phyloP scores from a whole-genome alignment of 73 alveolate genomes.

The Uronychia binucleata region DNA sequence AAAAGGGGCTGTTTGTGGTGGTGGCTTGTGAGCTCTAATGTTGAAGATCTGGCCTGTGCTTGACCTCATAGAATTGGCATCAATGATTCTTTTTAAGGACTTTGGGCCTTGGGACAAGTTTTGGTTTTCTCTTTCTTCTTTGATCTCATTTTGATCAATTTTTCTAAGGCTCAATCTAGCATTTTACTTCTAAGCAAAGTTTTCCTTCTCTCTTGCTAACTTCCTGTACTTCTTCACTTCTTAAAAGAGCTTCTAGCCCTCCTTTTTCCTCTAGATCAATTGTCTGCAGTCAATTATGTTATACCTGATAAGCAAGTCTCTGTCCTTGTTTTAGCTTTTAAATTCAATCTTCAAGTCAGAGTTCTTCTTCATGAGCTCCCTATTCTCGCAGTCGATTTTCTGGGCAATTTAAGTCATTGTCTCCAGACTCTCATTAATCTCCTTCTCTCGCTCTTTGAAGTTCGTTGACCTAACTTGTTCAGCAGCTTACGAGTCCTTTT shows the following conservation, averaged over 20 bases:
- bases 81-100: too few relatives aligned
- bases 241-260: constrained; percentile 35
- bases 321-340: constrained; percentile 69
- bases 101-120: not conserved
- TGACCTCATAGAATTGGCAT: not conserved
- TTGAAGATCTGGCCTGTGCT: not conserved
- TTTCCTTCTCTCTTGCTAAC: constrained; percentile 22
- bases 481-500: constrained; percentile 49
- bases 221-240: constrained; percentile 19
- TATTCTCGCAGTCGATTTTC: constrained; percentile 65
- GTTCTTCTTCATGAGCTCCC: constrained; percentile 65
- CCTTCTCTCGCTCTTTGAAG: constrained; percentile 66
- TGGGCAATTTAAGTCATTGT: constrained; percentile 70
- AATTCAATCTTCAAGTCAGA: constrained; percentile 69
- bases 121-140: not conserved
- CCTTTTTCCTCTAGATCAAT: constrained; percentile 55
- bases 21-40: not conserved
- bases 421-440: constrained; percentile 66
- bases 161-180: constrained; percentile 1
- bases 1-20: not conserved
- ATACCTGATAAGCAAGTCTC: constrained; percentile 46
- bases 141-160: not conserved
- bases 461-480: constrained; percentile 33
- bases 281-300: not conserved
- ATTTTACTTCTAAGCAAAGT: too few relatives aligned